Evolutionary conservation across 345 rosid genomes (phyloP).

Genomic region (Lenwebbia sp.): DNA sequence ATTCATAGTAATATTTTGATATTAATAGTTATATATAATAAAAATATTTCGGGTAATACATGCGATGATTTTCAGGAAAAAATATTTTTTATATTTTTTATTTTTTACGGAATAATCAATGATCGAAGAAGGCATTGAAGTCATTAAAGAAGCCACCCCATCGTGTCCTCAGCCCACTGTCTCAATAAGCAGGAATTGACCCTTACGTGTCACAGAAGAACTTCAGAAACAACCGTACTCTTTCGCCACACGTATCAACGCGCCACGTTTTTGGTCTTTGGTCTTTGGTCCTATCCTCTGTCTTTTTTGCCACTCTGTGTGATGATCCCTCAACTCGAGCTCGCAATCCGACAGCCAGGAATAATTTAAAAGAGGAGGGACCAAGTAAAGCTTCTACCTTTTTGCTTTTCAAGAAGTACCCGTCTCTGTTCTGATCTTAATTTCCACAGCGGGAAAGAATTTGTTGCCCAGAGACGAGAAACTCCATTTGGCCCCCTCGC

Average conservation of each 20-base stretch:
- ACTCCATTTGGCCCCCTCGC: neutral
- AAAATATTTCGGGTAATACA: too few relatives aligned
- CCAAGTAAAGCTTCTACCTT: neutral
- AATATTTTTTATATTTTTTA: too few relatives aligned
- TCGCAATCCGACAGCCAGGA: neutral
- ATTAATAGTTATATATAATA: too few relatives aligned
- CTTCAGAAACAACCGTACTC: neutral
- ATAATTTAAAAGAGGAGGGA: neutral
- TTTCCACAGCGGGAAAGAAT: neutral
- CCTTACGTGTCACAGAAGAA: neutral
- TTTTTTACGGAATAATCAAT: too few relatives aligned
- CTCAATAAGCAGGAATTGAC: neutral
- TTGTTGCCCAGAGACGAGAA: neutral
- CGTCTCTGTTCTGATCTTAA: neutral
- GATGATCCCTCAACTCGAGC: neutral
- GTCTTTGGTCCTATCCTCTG: neutral
- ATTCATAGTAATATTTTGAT: too few relatives aligned
- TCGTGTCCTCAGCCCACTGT: neutral
- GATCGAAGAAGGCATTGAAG: neutral
- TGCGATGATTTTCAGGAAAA: too few relatives aligned
- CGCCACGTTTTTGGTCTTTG: neutral
- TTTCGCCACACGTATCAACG: neutral
- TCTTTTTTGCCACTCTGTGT: neutral
- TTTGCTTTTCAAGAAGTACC: neutral
- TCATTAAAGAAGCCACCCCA: neutral